These are phyloP conservation scores for Mychonastes homosphaera DNA, from an alignment of 139 green algal species.

Conservation along the genomic window DNA sequence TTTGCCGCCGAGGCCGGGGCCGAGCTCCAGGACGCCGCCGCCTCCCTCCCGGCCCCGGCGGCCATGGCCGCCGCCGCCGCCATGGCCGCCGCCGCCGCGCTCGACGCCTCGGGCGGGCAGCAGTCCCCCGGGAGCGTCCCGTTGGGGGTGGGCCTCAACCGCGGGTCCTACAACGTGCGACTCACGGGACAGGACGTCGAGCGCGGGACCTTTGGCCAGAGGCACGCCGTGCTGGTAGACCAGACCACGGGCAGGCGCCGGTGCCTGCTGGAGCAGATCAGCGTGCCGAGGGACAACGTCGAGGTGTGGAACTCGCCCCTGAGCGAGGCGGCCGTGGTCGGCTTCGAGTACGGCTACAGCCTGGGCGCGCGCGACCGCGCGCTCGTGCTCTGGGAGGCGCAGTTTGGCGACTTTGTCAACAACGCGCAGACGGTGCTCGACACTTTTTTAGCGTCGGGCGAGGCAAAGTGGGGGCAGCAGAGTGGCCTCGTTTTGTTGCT, in stretches of 20 bases:
- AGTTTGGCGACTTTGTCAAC: constrained; percentile 90
- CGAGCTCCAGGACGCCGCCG: too few relatives aligned
- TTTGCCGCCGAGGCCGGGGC: too few relatives aligned
- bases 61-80: too few relatives aligned
- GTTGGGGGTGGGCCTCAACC: constrained; percentile 33
- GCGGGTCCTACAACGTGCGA: constrained; percentile 41
- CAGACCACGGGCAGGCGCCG: constrained; percentile 19
- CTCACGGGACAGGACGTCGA: constrained; percentile 63
- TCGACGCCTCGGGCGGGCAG: too few relatives aligned
- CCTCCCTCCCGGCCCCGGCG: too few relatives aligned
- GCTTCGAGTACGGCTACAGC: constrained; percentile 78
- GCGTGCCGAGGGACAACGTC: constrained; percentile 36
- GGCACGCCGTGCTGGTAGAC: constrained; percentile 60
- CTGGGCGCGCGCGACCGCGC: constrained; percentile 33
- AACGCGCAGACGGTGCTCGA: constrained; percentile 77
- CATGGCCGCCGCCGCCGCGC: too few relatives aligned
- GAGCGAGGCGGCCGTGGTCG: constrained; percentile 55
- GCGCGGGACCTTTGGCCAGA: constrained; percentile 75
- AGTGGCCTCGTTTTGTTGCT: constrained; percentile 66
- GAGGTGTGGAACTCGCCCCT: constrained; percentile 55
- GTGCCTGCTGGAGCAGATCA: constrained; percentile 41
- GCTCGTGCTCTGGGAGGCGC: constrained; percentile 74
- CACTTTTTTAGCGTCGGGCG: constrained; percentile 60
- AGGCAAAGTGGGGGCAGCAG: constrained; percentile 73
- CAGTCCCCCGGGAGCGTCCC: too few relatives aligned